phyloP scores from a whole-genome alignment of 768 basidiomycete genomes.

The Termitomyces eurrhizus region DNA sequence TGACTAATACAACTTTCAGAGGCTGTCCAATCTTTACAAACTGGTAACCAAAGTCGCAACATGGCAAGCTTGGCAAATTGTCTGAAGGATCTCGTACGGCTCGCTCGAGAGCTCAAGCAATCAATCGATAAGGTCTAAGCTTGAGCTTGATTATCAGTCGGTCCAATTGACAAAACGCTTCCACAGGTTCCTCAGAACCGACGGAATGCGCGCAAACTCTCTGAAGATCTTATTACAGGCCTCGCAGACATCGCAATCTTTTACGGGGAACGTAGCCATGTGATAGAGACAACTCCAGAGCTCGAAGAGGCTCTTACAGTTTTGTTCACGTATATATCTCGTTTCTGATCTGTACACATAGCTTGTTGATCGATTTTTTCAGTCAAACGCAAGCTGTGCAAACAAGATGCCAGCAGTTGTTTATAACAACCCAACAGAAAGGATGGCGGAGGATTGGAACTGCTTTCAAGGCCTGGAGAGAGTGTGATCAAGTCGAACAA shows the following conservation, averaged over 20 bases:
- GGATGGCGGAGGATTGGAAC: slow-evolving; percentile 7
- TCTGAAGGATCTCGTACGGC: slow-evolving; percentile 3
- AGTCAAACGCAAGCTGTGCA: slow-evolving; percentile 1
- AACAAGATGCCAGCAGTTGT: slow-evolving; percentile 1
- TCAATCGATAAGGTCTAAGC: slow-evolving; percentile 8
- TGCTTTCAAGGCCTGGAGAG: slow-evolving; percentile 7
- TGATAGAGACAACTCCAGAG: slow-evolving; percentile 6
- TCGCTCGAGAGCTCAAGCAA: slow-evolving; percentile 10
- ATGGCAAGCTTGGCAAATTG: slow-evolving; percentile 5
- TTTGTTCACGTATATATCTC: not conserved
- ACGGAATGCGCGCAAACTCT: slow-evolving; percentile 6
- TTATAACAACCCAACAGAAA: not conserved
- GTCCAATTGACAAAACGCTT: not conserved
- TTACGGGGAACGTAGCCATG: slow-evolving; percentile 6
- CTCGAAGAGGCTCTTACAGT: slow-evolving; percentile 4
- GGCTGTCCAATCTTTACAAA: not conserved
- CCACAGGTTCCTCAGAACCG: slow-evolving; percentile 11
- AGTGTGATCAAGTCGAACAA: slow-evolving; percentile 6
- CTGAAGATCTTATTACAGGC: slow-evolving; percentile 8
- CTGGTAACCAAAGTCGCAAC: not conserved
- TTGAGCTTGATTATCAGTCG: not conserved
- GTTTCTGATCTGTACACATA: not conserved
- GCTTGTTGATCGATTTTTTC: not conserved
- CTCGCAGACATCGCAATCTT: slow-evolving; percentile 10
- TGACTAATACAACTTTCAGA: not conserved